These are phyloP conservation scores for Arxiozyma bovina DNA, from an alignment of 1,139 yeast genomes.

Conservation along the genomic window DNA sequence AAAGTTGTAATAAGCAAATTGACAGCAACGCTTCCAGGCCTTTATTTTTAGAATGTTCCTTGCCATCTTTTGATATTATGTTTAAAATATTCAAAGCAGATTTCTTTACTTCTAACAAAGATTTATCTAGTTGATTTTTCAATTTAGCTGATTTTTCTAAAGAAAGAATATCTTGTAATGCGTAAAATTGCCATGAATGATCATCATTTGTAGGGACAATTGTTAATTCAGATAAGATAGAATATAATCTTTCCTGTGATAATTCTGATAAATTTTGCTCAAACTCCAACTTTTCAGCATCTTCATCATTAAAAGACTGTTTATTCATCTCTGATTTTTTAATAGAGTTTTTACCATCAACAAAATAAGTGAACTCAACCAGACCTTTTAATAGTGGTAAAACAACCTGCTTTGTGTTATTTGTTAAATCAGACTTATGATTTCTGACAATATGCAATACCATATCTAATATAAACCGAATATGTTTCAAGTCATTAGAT, in stretches of 20 bases:
- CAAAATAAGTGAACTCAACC: slow-evolving; percentile 50
- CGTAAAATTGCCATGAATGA: slow-evolving; percentile 53
- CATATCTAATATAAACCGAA: slow-evolving; percentile 57
- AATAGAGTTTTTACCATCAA: not conserved
- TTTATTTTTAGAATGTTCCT: slow-evolving; percentile 33
- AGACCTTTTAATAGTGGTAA: slow-evolving; percentile 45
- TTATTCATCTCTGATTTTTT: slow-evolving; percentile 14
- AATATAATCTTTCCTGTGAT: slow-evolving; percentile 53
- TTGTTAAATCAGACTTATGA: slow-evolving; percentile 30
- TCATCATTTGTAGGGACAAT: slow-evolving; percentile 33
- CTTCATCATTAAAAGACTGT: slow-evolving; percentile 6
- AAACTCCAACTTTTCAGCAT: not conserved
- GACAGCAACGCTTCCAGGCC: slow-evolving; percentile 63
- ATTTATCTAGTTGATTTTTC: slow-evolving; percentile 46
- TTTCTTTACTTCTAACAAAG: slow-evolving; percentile 39
- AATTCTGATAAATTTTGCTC: slow-evolving; percentile 22
- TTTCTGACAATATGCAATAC: slow-evolving; percentile 49
- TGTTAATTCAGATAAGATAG: slow-evolving; percentile 55
- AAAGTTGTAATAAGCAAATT: slow-evolving; percentile 69
- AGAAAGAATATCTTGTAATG: slow-evolving; percentile 32
- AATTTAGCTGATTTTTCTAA: slow-evolving; percentile 31
- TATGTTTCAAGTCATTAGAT: slow-evolving; percentile 33
- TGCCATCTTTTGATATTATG: slow-evolving; percentile 35
- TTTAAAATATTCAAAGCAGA: slow-evolving; percentile 46
- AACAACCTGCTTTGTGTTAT: slow-evolving; percentile 30